These are phyloP conservation scores for Penicillium sp. DNA, from an alignment of 2,329 filamentous ascomycete genomes.

Conservation along the genomic window DNA sequence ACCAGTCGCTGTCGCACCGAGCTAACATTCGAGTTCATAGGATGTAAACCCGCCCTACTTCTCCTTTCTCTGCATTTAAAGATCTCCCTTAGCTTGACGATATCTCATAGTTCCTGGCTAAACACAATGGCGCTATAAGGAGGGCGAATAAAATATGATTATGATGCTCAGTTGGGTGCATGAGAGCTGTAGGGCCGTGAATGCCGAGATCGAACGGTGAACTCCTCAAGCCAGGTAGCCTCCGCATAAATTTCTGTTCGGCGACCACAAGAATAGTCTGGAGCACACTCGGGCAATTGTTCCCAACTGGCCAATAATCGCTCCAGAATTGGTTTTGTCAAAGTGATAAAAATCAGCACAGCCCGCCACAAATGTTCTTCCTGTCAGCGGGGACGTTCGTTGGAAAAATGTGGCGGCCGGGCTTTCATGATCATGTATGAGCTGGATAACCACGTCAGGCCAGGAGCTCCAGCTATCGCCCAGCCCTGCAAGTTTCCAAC, in stretches of 20 bases:
- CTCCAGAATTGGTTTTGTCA: background rate
- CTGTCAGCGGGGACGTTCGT: background rate
- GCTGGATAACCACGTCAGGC: background rate
- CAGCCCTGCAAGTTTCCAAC: background rate
- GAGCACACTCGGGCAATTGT: background rate
- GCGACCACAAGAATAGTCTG: background rate
- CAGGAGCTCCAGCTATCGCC: background rate
- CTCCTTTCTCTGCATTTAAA: slow-evolving; percentile 6
- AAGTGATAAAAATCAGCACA: background rate
- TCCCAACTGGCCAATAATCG: background rate
- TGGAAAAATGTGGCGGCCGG: background rate
- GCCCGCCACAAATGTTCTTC: background rate
- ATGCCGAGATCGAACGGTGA: background rate
- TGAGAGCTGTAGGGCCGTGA: background rate
- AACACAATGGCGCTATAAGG: slow-evolving; percentile 28
- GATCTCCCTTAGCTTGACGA: slow-evolving; percentile 14
- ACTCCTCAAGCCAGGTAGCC: background rate
- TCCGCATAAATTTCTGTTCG: background rate
- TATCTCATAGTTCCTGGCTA: slow-evolving; percentile 16
- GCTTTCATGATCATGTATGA: background rate
- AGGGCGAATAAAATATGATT: slow-evolving; percentile 19
- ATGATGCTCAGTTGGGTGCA: background rate
- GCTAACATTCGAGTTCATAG: slow-evolving; percentile 18
- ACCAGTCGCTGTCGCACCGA: background rate
- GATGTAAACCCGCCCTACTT: slow-evolving; percentile 27